phyloP scores from a whole-genome alignment of 2,329 filamentous ascomycete genomes.

The Daldinia eschscholtzii region DNA sequence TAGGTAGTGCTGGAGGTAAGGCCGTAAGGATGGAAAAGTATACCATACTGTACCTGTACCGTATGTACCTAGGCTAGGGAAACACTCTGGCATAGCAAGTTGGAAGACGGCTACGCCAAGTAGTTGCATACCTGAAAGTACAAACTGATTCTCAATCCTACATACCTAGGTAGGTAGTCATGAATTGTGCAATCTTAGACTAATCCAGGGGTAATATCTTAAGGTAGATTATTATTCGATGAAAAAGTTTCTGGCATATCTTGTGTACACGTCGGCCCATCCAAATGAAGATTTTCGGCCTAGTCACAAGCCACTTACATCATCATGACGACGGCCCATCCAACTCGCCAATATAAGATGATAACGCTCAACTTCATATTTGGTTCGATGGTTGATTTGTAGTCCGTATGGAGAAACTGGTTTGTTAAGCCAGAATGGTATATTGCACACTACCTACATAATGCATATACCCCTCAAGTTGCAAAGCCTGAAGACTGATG shows the following conservation, averaged over 20 bases:
- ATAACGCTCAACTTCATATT: slow-evolving; percentile 10
- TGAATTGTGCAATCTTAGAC: slow-evolving; percentile 9
- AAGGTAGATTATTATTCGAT: slow-evolving; percentile 20
- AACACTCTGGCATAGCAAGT: neutral
- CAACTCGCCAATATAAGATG: slow-evolving; percentile 30
- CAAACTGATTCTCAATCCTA: neutral
- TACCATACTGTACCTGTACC: neutral
- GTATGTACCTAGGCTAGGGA: neutral
- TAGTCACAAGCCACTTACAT: slow-evolving; percentile 41
- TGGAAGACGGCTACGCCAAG: neutral
- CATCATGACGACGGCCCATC: slow-evolving; percentile 18
- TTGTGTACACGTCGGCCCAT: slow-evolving; percentile 25
- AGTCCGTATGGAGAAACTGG: slow-evolving; percentile 11
- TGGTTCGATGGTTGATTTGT: slow-evolving; percentile 10
- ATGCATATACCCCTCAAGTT: slow-evolving; percentile 3
- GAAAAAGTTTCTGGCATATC: slow-evolving; percentile 18
- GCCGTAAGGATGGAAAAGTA: slow-evolving; percentile 8
- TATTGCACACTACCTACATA: no score
- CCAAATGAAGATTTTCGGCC: slow-evolving; percentile 41
- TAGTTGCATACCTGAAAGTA: neutral
- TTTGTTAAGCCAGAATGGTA: neutral
- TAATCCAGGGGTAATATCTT: slow-evolving; percentile 31
- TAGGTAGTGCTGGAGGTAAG: neutral
- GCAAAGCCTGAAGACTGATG: neutral
- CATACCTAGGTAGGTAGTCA: neutral